Evolutionary conservation across 164 flowering plant species (phyloP).

Genomic region (Magnolia officinalis): DNA sequence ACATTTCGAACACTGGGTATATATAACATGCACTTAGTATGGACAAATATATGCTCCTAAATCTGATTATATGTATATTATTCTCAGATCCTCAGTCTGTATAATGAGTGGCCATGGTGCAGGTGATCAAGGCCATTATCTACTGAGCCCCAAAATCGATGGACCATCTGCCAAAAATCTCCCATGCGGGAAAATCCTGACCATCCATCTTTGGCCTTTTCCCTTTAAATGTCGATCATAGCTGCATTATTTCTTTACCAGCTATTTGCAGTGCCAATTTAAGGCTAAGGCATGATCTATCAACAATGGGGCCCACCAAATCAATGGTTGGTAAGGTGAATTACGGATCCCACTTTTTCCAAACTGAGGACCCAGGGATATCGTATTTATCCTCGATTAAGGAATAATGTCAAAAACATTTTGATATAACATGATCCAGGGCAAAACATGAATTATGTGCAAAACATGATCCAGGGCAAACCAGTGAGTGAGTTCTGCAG

Average conservation of each 20-base stretch:
- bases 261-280: not conserved
- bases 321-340: no score
- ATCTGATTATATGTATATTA: no score
- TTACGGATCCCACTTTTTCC: no score
- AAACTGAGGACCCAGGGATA: no score
- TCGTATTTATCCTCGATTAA: not conserved
- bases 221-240: not conserved
- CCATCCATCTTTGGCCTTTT: not conserved
- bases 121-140: no score
- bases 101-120: no score
- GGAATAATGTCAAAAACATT: not conserved
- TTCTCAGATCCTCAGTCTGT: no score
- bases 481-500: not conserved
- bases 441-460: not conserved
- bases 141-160: no score
- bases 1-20: no score
- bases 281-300: not conserved
- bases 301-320: not conserved
- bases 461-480: not conserved
- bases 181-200: not conserved
- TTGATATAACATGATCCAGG: no score
- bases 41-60: no score
- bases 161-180: not conserved
- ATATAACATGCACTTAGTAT: no score
- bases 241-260: not conserved